Evolutionary conservation across 164 flowering plant genomes (phyloP), one percentile per base, ranked within the genome.

Genomic region (Taxillus chinensis): DNA sequence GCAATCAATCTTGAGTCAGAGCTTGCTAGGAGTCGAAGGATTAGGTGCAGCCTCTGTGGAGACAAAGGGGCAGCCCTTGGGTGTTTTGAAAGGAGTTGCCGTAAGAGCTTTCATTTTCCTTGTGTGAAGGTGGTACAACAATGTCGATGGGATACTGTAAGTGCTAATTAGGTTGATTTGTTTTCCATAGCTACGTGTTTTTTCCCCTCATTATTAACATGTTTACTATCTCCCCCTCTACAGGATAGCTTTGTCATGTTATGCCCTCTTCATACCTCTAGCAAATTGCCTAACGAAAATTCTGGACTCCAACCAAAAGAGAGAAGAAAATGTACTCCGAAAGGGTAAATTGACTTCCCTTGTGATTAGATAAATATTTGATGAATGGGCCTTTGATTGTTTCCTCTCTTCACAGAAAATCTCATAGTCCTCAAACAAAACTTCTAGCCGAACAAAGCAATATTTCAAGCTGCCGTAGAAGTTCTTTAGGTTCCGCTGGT

Each of bases 41-140:
- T 95, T 50, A 87, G 67, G 59, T 95, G 99, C 69, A 55, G 82
- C 68, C 80, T 80, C 52, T 95, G 99, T 75, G 96, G 89, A 57
- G 66, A 73, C 57, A 95, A 84, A 67, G 99, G 99, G 15, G 99
- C 99, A 60, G 86, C 99, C 64, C 96, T 95, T 67, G 99, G 99
- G 17, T 95, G 99, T 68, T 91, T 78, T 72, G 85, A 81, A 50
- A 85, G 78, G 73, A 86, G 83, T 62, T 95, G 99, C 67, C 88
- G 88, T 57, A 87, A 67, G 79, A 95, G 97, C 68, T 95, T 89
- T 70, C 99, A 95, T 75, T 80, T 89, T 66, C 78, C 97, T 45
- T 95, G 99, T 77, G 97, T 96, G 54, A 87, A 82, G 75, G 60
- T 74, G 72, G 75, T 70, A 37, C 75, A 78, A 12, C 70, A 87